These are phyloP conservation scores for Parathielavia appendiculata DNA, from an alignment of 495 filamentous ascomycete species.

Conservation along the genomic window DNA sequence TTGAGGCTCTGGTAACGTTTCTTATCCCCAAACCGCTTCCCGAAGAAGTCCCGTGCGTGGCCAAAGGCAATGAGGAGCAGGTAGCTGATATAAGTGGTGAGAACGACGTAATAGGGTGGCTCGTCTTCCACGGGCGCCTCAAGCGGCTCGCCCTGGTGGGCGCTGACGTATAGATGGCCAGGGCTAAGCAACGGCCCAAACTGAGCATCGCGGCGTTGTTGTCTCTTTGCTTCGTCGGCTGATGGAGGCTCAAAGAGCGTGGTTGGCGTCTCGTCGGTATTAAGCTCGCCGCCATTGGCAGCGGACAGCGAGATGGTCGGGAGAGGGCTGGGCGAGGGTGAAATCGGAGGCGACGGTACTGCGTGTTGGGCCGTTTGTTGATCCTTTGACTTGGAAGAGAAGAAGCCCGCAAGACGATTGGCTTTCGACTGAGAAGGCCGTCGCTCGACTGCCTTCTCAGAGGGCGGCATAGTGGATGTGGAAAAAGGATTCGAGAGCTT, in stretches of 20 bases:
- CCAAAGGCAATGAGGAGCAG: conserved; percentile 92
- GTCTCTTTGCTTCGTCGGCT: conserved; percentile 70
- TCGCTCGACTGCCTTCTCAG: conserved; percentile 42
- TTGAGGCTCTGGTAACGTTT: conserved; percentile 79
- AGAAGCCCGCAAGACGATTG: conserved; percentile 56
- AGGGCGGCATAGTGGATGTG: conserved; percentile 31
- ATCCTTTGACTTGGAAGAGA: conserved; percentile 65
- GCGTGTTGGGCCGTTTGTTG: conserved; percentile 47
- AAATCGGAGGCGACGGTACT: conserved; percentile 59
- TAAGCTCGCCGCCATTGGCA: conserved; percentile 68
- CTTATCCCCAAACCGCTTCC: conserved; percentile 81
- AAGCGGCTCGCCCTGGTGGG: conserved; percentile 68
- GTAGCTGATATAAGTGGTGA: conserved; percentile 97
- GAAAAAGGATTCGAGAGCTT: conserved; percentile 43
- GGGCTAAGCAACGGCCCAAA: conserved; percentile 80
- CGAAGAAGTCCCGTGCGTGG: conserved; percentile 95
- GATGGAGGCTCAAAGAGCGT: conserved; percentile 90
- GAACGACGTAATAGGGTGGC: conserved; percentile 90
- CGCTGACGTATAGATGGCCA: conserved; percentile 78
- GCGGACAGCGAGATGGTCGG: conserved; percentile 92
- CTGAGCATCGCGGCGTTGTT: conserved; percentile 78
- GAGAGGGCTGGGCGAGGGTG: conserved; percentile 67
- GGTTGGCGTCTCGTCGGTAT: conserved; percentile 64
- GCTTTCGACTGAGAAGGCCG: conserved; percentile 54
- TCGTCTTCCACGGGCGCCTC: conserved; percentile 86